A percentile compares a stretch with the other conserved stretches of the same genome.
These are phyloP conservation scores for Kwoniella sp. DNA, from an alignment of 768 basidiomycete genomes.

Conservation along the genomic window DNA sequence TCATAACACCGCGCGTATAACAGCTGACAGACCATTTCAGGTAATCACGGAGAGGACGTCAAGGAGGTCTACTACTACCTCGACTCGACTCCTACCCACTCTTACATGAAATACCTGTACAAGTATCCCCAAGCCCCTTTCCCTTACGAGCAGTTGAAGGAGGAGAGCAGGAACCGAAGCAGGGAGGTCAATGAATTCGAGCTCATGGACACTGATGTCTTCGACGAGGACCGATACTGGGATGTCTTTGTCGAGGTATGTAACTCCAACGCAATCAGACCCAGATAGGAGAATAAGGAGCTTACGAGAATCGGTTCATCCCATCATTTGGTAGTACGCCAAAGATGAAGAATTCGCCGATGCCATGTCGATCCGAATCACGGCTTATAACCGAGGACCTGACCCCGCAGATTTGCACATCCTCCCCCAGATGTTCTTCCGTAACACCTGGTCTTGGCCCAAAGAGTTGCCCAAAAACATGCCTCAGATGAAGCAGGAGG, in stretches of 20 bases:
- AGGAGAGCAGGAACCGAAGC: slow-evolving; percentile 76
- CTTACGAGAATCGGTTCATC: neutral
- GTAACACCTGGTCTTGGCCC: slow-evolving; percentile 97
- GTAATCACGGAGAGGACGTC: slow-evolving; percentile 99
- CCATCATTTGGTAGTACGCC: slow-evolving; percentile 90
- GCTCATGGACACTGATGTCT: slow-evolving; percentile 85
- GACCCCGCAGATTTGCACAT: slow-evolving; percentile 92
- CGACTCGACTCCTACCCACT: slow-evolving; percentile 97
- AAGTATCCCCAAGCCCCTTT: slow-evolving; percentile 92
- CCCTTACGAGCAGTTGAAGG: slow-evolving; percentile 91
- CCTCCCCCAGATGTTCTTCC: slow-evolving; percentile 94
- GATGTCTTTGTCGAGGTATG: slow-evolving; percentile 95
- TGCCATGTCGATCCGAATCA: slow-evolving; percentile 87
- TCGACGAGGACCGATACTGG: slow-evolving; percentile 95
- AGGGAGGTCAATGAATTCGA: slow-evolving; percentile 90
- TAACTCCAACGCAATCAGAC: slow-evolving; percentile 13
- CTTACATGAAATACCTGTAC: slow-evolving; percentile 99
- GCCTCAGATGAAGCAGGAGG: slow-evolving; percentile 54
- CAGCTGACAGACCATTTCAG: slow-evolving; percentile 54
- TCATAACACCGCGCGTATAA: too few relatives aligned
- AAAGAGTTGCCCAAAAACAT: slow-evolving; percentile 57
- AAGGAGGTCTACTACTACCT: slow-evolving; percentile 99
- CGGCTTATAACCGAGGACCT: slow-evolving; percentile 93
- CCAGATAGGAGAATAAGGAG: slow-evolving; percentile 15
- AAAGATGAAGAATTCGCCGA: slow-evolving; percentile 93